Base-by-base conservation (phyloP, 192 early-diverging fungal genomes). In the Coemansia sp. region DNA sequence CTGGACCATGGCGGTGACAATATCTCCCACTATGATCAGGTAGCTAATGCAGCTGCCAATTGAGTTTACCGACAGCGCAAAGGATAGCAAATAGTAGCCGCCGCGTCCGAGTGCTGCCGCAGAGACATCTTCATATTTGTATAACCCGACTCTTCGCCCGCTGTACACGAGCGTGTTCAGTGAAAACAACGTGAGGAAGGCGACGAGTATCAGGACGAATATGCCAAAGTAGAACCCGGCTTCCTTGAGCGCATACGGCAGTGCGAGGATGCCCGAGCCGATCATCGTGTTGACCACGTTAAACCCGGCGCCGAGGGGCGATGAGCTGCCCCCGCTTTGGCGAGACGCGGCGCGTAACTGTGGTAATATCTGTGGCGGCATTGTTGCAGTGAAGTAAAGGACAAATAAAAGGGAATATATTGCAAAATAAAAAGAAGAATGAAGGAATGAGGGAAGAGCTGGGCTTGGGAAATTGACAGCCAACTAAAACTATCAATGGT, bases 281-380 rank as follows among this genome's bases (percentile, higher is more conserved):
- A 89, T 86, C 14, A 87, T 87, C 2, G 87, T 87, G 68, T 91
- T 91, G 54, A 91, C 85, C 54, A 91, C 81, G 65, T 88, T 89
- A 59, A 88, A 79, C 19, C 87, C 75, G 8, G 76, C 76, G 19
- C 70, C 76, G 6, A 78, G 41, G 1, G 76, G 62, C 59, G 81
- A 78, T 35, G 64, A 53, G 43, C 25, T 42, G 19, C 74, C 79
- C 15, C 35, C 38, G 4, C 15, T 8, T 25, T 14, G 20, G 6
- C 6, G 20, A 40, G 22, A 40, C 59, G 22, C 22, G 22, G 59
- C 19, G 59, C 47, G 59, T 25, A 40, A 25, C 11, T 35, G 25
- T 12, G 29, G 29, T n/a, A 6, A 22, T 29, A n/a, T n/a, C n/a
- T 39, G 19, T 63, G 42, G n/a, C 7, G 29, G 29, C 19, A 63